Conservation (phyloP, 805 yeast genomes). For the Wickerhamiella lipophila region DNA sequence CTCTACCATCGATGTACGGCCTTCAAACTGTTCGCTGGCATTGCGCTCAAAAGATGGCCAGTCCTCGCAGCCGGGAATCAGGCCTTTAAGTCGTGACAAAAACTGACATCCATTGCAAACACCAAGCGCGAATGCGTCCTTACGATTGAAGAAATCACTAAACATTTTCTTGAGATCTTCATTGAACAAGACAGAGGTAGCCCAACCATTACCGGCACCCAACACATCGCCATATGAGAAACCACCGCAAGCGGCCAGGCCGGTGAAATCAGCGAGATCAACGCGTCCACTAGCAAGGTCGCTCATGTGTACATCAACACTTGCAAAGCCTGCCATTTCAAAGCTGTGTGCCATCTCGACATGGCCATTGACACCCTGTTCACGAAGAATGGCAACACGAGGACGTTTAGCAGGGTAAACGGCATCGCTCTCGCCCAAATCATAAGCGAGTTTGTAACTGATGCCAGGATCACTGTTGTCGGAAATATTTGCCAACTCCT, state of each 20-base stretch:
- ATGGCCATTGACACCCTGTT: conserved; percentile 97
- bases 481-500: conserved; percentile 60
- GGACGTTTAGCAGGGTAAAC: conserved; percentile 39
- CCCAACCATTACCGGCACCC: conserved; percentile 99
- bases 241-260: conserved; percentile 97
- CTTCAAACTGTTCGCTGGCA: conserved; percentile 88
- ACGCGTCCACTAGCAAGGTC: conserved; percentile 69
- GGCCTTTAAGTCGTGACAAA: conserved; percentile 66
- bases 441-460: conserved; percentile 62
- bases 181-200: conserved; percentile 83
- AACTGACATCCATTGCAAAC: conserved; percentile 99
- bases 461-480: conserved; percentile 90
- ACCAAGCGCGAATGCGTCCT: conserved; percentile 92
- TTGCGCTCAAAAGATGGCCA: conserved; percentile 97
- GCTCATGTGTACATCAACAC: conserved; percentile 95
- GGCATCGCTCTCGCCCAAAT: conserved; percentile 28
- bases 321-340: conserved; percentile 84
- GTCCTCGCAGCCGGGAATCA: conserved; percentile 85
- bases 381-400: conserved; percentile 89
- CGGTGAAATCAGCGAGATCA: conserved; percentile 59
- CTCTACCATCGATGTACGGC: conserved; percentile 83
- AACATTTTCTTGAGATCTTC: conserved; percentile 66
- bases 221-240: conserved; percentile 97
- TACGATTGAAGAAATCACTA: conserved; percentile 67
- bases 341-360: conserved; percentile 98